These are phyloP conservation scores for Populus tremula DNA, from an alignment of 345 rosid species.

Conservation along the genomic window DNA sequence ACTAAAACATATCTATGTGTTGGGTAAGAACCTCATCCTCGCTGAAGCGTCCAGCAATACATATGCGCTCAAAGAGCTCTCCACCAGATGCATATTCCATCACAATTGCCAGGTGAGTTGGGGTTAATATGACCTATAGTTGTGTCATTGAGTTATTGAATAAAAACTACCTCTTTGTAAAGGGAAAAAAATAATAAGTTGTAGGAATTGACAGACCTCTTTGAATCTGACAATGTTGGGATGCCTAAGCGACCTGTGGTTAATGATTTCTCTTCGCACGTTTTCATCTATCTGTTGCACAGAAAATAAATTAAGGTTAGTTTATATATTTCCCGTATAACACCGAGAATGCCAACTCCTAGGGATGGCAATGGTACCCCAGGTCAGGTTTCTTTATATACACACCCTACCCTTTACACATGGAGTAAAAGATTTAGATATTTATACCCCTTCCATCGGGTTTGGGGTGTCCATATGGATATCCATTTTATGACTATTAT, in stretches of 20 bases:
- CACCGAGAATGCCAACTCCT: background rate
- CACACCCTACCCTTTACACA: too few species aligned
- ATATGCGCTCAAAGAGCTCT: constrained; percentile 83
- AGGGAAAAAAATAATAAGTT: background rate
- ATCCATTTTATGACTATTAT: too few species aligned
- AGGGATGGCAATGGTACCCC: too few species aligned
- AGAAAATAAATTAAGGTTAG: background rate
- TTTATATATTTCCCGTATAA: background rate
- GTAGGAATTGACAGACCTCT: constrained; percentile 50
- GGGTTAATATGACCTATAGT: constrained; percentile 73
- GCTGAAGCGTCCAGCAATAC: constrained; percentile 78
- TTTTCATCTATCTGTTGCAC: constrained; percentile 80
- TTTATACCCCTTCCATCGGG: too few species aligned
- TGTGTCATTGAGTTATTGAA: constrained; percentile 9
- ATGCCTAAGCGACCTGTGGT: constrained; percentile 90
- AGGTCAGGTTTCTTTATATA: too few species aligned
- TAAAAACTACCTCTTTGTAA: background rate
- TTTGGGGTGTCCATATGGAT: too few species aligned
- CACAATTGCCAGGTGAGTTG: constrained; percentile 89
- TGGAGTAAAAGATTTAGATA: too few species aligned
- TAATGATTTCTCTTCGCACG: constrained; percentile 88
- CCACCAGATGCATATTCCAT: constrained; percentile 99
- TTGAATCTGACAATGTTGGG: constrained; percentile 93
- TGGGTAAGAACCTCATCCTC: constrained; percentile 73
- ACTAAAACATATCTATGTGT: background rate